Percentiles rank a stretch among this genome's conserved stretches.
Conservation (phyloP, 2,329 filamentous ascomycete genomes). For the Pestalotiopsis sp. region DNA sequence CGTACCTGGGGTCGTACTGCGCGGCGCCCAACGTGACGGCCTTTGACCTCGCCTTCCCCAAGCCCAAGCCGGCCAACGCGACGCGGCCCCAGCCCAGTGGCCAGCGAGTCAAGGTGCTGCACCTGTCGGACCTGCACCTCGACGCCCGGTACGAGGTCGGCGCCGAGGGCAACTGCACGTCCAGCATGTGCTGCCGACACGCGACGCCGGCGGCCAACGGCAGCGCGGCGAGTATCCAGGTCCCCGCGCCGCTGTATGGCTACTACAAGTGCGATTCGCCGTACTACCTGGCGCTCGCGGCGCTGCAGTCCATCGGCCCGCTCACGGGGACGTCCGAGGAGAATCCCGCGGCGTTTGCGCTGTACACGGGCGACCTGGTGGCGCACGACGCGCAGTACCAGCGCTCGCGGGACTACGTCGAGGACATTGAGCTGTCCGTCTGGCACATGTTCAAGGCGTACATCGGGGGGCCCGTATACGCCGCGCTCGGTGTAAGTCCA, state of each 20-base stretch:
- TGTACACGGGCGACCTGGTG: constrained; percentile 59
- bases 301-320: constrained; percentile 54
- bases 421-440: constrained; percentile 53
- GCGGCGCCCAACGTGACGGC: constrained; percentile 41
- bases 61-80: constrained; percentile 49
- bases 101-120: constrained; percentile 54
- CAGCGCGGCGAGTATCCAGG: constrained; percentile 37
- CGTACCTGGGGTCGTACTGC: constrained; percentile 50
- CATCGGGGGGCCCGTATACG: constrained; percentile 55
- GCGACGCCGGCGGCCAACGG: constrained; percentile 33
- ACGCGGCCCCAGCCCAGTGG: constrained; percentile 48
- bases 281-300: constrained; percentile 56
- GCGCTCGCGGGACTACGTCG: constrained; percentile 50
- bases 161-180: constrained; percentile 54
- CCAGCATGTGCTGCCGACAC: constrained; percentile 51
- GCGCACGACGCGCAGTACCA: constrained; percentile 54
- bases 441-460: constrained; percentile 57
- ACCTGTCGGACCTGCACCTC: constrained; percentile 56
- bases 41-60: constrained; percentile 51
- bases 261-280: constrained; percentile 58
- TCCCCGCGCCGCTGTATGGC: constrained; percentile 54
- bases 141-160: constrained; percentile 53
- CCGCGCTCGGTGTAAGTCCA: constrained; percentile 44
- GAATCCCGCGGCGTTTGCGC: constrained; percentile 48
- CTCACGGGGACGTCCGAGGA: constrained; percentile 52